Evolutionary conservation across 306 rosid species (phyloP), one percentile per base, ranked within the genome.

Genomic region (Vigna unguiculata): DNA sequence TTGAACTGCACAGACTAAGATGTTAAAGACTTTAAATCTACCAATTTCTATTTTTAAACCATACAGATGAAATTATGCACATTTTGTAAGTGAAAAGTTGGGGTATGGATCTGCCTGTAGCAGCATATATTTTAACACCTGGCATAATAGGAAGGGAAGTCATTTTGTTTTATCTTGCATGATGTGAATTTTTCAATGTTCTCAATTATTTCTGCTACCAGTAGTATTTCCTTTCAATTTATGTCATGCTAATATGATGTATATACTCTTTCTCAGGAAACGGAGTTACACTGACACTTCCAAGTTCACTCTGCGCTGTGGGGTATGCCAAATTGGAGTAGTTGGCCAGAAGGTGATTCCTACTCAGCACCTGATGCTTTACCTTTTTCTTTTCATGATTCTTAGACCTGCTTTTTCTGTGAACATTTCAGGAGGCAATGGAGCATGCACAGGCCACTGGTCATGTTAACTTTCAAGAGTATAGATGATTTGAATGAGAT

Each of bases 301-400:
- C 59, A 96, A 81, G 86, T 96, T 96, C 88, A 92, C 99, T 43
- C 84, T 92, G 78, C 98, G 98, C 52, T 96, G 99, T 45, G 98
- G 97, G n/a, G 93, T 91, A 9, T 96, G 99, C 92, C 99, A 96
- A 85, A 90, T 90, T 59, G 99, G 98, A 81, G 93, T 96, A 7
- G 5, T 87, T 8, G 99, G 97, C 78, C 92, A 92, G 79, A 87
- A 86, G 99, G 99, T 93, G 66, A 85, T 63, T 78, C 45, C 76
- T 78, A 36, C 76, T 3, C 71, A 36, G 21, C 16, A 36, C 45
- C 43, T 28, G 46, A 28, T 73, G 17, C 25, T 51, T 61, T 75
- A 43, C 43, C 43, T 74, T 48, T 24, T 57, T 15, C 15, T 83
- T 9, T n/a, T n/a, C n/a, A 4, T 76, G 57, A 36, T 77, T 69